A percentile compares a stretch with the other conserved stretches of the same genome.
These are phyloP conservation scores for Globisporangium radiosum DNA, from an alignment of 352 stramenopile species.

Conservation along the genomic window DNA sequence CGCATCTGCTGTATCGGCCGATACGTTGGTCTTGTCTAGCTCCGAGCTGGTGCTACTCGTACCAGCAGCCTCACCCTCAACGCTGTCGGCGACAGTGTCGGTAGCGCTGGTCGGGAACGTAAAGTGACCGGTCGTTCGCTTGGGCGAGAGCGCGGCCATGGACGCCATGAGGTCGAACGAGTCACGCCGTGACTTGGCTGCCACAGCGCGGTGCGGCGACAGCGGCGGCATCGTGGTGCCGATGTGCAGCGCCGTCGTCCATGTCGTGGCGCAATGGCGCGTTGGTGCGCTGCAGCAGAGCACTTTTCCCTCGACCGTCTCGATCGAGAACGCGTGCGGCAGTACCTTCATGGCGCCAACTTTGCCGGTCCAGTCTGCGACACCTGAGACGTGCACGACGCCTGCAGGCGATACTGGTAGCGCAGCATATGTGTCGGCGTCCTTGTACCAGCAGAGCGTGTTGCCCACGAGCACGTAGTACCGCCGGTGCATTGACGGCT, in stretches of 20 bases:
- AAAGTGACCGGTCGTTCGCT: conserved; percentile 4
- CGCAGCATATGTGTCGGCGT: conserved; percentile 49
- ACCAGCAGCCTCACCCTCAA: not conserved
- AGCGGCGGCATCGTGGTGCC: conserved; percentile 69
- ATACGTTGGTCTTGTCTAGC: not conserved
- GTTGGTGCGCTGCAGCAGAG: conserved; percentile 57
- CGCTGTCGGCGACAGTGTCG: not conserved
- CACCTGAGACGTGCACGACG: conserved; percentile 56
- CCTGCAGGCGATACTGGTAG: conserved; percentile 43
- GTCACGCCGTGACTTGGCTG: conserved; percentile 53
- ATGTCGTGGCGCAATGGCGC: conserved; percentile 55
- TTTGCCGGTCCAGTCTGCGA: conserved; percentile 62
- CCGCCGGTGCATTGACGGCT: conserved; percentile 57
- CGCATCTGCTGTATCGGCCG: not conserved
- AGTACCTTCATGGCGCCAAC: conserved; percentile 43
- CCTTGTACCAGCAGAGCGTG: conserved; percentile 76
- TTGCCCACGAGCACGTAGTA: conserved; percentile 79
- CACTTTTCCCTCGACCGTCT: conserved; percentile 64
- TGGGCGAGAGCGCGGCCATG: conserved; percentile 9
- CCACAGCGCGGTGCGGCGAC: conserved; percentile 59
- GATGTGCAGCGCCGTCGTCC: conserved; percentile 66
- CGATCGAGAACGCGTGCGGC: conserved; percentile 47
- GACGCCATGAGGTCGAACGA: conserved; percentile 61
- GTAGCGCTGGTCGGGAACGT: not conserved
- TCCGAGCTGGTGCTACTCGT: not conserved